Conservation (phyloP, 2,329 filamentous ascomycete genomes). For the Alternaria angustiovoidea region DNA sequence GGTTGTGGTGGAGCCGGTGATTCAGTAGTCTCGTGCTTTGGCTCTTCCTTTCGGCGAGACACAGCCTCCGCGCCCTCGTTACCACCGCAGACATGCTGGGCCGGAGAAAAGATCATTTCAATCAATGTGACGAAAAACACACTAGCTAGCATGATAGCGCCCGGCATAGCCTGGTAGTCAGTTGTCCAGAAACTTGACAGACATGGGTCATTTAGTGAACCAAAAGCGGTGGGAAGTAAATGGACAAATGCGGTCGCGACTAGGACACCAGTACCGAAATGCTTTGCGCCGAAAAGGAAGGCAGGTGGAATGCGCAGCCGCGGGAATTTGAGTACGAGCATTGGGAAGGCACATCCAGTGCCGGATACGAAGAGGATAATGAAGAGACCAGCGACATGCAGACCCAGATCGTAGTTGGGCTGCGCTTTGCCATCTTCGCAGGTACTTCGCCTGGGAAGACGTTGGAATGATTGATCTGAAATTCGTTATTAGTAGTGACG, state of each 20-base stretch:
- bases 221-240: constrained; percentile 68
- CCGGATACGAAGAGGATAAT: constrained; percentile 46
- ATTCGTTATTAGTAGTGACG: background rate
- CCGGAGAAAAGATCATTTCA: constrained; percentile 67
- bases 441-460: constrained; percentile 26
- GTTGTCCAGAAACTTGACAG: constrained; percentile 66
- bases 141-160: constrained; percentile 69
- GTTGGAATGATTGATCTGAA: constrained; percentile 18
- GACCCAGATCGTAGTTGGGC: constrained; percentile 38
- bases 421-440: constrained; percentile 34
- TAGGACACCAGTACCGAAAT: constrained; percentile 75
- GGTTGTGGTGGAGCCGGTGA: constrained; percentile 12
- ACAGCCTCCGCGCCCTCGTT: constrained; percentile 48
- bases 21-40: constrained; percentile 5
- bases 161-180: constrained; percentile 67
- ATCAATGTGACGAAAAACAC: constrained; percentile 69
- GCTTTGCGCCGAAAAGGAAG: constrained; percentile 66
- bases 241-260: constrained; percentile 87
- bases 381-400: constrained; percentile 46
- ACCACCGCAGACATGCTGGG: constrained; percentile 65
- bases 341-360: constrained; percentile 66
- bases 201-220: constrained; percentile 53
- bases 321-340: constrained; percentile 67
- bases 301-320: constrained; percentile 66
- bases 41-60: constrained; percentile 22